A percentile compares a stretch with the other conserved stretches of the same genome.
These are phyloP conservation scores for Cyberlindnera bimundalis DNA, from an alignment of 805 yeast species.

Conservation along the genomic window DNA sequence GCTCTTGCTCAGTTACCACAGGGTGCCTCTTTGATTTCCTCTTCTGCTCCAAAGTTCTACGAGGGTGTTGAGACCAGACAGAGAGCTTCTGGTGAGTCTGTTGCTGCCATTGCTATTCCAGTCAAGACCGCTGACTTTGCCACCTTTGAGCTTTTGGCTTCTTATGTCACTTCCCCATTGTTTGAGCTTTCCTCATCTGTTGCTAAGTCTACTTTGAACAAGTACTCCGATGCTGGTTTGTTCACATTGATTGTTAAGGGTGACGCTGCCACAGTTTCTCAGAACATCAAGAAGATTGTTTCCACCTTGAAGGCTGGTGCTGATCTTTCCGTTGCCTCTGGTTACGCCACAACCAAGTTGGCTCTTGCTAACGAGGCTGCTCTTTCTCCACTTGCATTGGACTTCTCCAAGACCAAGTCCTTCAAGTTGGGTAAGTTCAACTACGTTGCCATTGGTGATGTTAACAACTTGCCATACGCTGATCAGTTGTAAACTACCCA, in stretches of 20 bases:
- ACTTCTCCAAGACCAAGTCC: conserved; percentile 37
- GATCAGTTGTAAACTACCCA: conserved; percentile 68
- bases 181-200: conserved; percentile 50
- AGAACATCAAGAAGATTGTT: conserved; percentile 59
- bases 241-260: conserved; percentile 69
- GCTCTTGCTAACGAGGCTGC: conserved; percentile 40
- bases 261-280: conserved; percentile 53
- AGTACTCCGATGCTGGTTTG: conserved; percentile 77
- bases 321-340: conserved; percentile 57
- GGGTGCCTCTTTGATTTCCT: conserved; percentile 47
- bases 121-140: conserved; percentile 60
- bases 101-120: conserved; percentile 82
- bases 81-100: conserved; percentile 60
- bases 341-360: conserved; percentile 43
- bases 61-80: conserved; percentile 68
- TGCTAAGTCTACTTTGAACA: conserved; percentile 49
- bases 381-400: conserved; percentile 33
- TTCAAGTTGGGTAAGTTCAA: conserved; percentile 62
- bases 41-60: conserved; percentile 42
- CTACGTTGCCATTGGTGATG: conserved; percentile 88
- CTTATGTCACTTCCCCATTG: conserved; percentile 60
- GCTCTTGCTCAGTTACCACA: conserved; percentile 59
- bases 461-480: conserved; percentile 79
- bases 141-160: conserved; percentile 65
- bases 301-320: conserved; percentile 48